Conservation (phyloP, 257 asterid genomes). For the Jasminum sambac region DNA sequence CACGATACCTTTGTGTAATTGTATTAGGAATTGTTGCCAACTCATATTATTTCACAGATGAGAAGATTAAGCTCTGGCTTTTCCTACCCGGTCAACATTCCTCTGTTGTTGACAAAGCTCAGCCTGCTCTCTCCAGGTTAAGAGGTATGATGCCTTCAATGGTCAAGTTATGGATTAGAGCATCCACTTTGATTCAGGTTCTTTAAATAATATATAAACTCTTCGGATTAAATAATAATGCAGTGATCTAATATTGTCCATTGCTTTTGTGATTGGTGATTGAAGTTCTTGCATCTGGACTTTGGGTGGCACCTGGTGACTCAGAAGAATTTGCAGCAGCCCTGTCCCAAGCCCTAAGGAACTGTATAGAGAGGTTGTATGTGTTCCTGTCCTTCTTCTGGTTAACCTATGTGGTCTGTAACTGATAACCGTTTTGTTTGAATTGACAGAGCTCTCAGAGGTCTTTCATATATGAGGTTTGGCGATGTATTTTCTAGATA, state of each 20-base stretch:
- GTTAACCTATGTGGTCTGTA: constrained; percentile 26
- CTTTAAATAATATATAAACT: constrained; percentile 1
- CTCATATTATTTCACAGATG: constrained; percentile 57
- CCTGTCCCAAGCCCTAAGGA: constrained; percentile 90
- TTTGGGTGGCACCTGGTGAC: constrained; percentile 99
- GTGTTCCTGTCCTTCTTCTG: constrained; percentile 25
- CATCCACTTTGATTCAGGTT: not conserved
- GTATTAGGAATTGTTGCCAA: constrained; percentile 34
- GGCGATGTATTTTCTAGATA: constrained; percentile 90
- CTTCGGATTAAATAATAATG: constrained; percentile 16
- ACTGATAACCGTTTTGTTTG: constrained; percentile 30
- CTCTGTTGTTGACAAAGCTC: constrained; percentile 80
- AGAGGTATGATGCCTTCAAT: constrained; percentile 55
- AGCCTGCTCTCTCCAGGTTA: constrained; percentile 66
- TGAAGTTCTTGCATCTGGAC: constrained; percentile 88
- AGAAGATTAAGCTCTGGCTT: constrained; percentile 99
- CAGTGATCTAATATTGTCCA: constrained; percentile 13
- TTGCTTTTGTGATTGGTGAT: constrained; percentile 20
- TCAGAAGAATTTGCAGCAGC: constrained; percentile 97
- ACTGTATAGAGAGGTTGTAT: constrained; percentile 79
- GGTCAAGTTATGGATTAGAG: constrained; percentile 11
- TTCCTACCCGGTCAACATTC: constrained; percentile 89
- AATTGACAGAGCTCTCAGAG: constrained; percentile 76
- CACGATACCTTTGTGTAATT: constrained; percentile 20
- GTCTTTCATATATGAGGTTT: constrained; percentile 80